A percentile compares a stretch with the other conserved stretches of the same genome.
These are phyloP conservation scores for Mycena sanguinolenta DNA, from an alignment of 768 basidiomycete genomes.

Conservation along the genomic window DNA sequence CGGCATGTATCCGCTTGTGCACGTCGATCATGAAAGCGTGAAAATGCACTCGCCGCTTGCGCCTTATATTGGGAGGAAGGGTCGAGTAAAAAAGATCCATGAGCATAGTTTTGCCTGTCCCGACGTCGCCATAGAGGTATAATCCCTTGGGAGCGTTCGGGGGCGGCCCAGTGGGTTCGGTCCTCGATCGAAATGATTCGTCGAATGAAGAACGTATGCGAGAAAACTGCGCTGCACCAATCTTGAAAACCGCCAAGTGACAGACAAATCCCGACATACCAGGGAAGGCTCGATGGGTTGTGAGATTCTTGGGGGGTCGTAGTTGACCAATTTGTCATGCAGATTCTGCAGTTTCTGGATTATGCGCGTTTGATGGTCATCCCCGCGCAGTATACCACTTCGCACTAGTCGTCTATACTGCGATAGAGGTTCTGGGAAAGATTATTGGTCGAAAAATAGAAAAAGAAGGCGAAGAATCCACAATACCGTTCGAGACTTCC, in stretches of 20 bases:
- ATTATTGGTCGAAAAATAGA: not conserved
- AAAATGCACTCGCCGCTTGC: conserved; percentile 94
- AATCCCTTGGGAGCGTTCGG: conserved; percentile 83
- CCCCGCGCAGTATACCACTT: conserved; percentile 71
- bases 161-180: conserved; percentile 56
- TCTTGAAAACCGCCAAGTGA: conserved; percentile 26
- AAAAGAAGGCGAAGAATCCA: conserved; percentile 1
- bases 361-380: conserved; percentile 88
- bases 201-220: conserved; percentile 47
- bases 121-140: conserved; percentile 96
- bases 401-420: conserved; percentile 63
- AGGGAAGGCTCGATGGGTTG: conserved; percentile 54
- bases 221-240: conserved; percentile 54
- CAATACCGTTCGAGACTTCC: conserved; percentile 17
- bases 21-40: conserved; percentile 99
- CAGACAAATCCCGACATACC: conserved; percentile 44
- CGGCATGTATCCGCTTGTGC: conserved; percentile 90
- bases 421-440: conserved; percentile 49
- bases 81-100: conserved; percentile 98
- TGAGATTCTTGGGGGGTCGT: conserved; percentile 78
- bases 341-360: conserved; percentile 86
- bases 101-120: conserved; percentile 98
- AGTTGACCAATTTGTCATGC: conserved; percentile 76
- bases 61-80: conserved; percentile 72
- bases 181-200: conserved; percentile 51